phyloP scores from a whole-genome alignment of 495 filamentous ascomycete genomes.

The Immersiella caudata region DNA sequence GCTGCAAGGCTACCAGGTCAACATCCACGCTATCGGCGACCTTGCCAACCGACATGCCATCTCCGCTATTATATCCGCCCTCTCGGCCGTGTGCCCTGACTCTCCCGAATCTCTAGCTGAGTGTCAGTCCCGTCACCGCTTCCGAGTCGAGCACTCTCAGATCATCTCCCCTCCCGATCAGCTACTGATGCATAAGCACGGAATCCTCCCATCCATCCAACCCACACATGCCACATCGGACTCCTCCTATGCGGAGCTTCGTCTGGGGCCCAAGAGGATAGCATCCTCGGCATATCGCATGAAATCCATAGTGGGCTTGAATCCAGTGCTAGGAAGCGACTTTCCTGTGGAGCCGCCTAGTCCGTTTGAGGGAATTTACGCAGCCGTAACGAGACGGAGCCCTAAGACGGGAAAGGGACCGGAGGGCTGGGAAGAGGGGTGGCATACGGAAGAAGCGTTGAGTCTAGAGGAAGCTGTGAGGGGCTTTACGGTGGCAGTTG shows the following conservation, averaged over 20 bases:
- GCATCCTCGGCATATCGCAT: constrained; percentile 59
- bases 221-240: constrained; percentile 70
- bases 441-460: constrained; percentile 57
- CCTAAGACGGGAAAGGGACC: constrained; percentile 53
- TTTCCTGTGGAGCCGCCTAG: constrained; percentile 68
- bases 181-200: constrained; percentile 51
- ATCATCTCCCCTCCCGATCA: constrained; percentile 67
- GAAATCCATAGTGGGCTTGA: constrained; percentile 50
- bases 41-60: constrained; percentile 61
- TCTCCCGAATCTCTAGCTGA: constrained; percentile 31
- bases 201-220: constrained; percentile 67
- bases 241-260: constrained; percentile 58
- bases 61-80: constrained; percentile 53
- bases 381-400: constrained; percentile 58
- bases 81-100: constrained; percentile 51
- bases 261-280: constrained; percentile 56
- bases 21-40: constrained; percentile 69
- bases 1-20: constrained; percentile 56
- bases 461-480: constrained; percentile 55
- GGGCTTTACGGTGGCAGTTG: constrained; percentile 56
- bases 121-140: constrained; percentile 54
- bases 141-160: constrained; percentile 68
- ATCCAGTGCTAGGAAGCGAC: constrained; percentile 61
- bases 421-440: constrained; percentile 49
- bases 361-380: constrained; percentile 64